These are phyloP conservation scores for Eragrostis curvula DNA, from an alignment of 176 grass and related monocot species.

Conservation along the genomic window DNA sequence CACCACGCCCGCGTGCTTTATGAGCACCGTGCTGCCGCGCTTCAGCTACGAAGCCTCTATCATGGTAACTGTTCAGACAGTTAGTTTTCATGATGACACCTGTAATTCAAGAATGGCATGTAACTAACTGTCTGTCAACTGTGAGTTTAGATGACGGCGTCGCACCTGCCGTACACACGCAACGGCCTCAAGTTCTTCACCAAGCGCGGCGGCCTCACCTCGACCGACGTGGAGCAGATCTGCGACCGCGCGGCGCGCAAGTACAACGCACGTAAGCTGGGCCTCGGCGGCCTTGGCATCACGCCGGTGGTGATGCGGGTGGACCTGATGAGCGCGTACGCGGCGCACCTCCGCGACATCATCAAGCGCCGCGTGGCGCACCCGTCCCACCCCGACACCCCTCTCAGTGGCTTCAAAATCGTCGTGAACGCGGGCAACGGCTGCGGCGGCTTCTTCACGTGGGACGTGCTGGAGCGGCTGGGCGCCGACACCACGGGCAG, in stretches of 20 bases:
- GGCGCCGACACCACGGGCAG: constrained; percentile 77
- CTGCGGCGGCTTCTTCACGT: constrained; percentile 80
- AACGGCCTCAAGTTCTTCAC: constrained; percentile 98
- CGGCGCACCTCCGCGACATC: constrained; percentile 66
- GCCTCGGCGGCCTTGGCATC: neutral
- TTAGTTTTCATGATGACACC: too few relatives aligned
- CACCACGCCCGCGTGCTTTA: constrained; percentile 89
- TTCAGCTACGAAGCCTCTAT: constrained; percentile 86
- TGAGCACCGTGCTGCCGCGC: constrained; percentile 68
- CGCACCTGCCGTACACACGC: constrained; percentile 87
- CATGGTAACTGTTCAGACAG: constrained; percentile 45
- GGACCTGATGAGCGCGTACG: constrained; percentile 77
- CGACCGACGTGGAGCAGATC: constrained; percentile 62
- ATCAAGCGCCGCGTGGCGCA: constrained; percentile 76
- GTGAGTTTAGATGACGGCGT: constrained; percentile 73
- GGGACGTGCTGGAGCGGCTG: constrained; percentile 77
- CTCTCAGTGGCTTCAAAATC: constrained; percentile 67
- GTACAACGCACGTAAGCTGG: constrained; percentile 60
- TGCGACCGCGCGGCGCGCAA: constrained; percentile 66
- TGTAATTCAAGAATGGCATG: too few relatives aligned
- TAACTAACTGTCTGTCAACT: too few relatives aligned
- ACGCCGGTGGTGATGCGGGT: constrained; percentile 53
- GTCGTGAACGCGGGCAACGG: constrained; percentile 91
- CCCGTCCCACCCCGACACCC: constrained; percentile 57
- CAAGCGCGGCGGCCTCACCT: constrained; percentile 58